Evolutionary conservation across 2,329 filamentous ascomycete genomes (phyloP).

Genomic region (Trichoderma aggressivum): DNA sequence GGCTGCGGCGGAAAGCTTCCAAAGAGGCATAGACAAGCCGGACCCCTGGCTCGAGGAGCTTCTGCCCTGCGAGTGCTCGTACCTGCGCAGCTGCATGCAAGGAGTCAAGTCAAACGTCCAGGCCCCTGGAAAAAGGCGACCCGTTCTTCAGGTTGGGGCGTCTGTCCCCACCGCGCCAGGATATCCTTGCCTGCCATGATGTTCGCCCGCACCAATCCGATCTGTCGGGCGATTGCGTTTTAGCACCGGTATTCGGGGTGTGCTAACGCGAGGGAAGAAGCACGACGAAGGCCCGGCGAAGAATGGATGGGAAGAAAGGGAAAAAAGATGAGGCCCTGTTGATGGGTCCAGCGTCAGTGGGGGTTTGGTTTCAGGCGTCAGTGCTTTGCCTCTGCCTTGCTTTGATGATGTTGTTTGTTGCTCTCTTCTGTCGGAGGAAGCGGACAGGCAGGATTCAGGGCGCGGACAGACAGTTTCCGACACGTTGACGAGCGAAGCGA

Average conservation of each 20-base stretch:
- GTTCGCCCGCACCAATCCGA: slow-evolving; percentile 18
- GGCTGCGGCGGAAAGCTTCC: slow-evolving; percentile 13
- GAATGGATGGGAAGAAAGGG: not conserved
- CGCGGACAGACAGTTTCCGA: not conserved
- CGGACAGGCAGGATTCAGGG: not conserved
- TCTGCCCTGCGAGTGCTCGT: not conserved
- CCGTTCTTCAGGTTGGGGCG: slow-evolving; percentile 17
- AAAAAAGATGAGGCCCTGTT: slow-evolving; percentile 6
- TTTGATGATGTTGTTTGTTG: not conserved
- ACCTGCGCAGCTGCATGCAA: not conserved
- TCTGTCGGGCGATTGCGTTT: slow-evolving; percentile 19
- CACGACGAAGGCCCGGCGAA: not conserved
- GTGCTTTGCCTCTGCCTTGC: not conserved
- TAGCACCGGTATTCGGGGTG: slow-evolving; percentile 9
- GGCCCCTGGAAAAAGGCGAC: slow-evolving; percentile 13
- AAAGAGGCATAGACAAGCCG: slow-evolving; percentile 6
- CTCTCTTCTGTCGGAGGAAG: not conserved
- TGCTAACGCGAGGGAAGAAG: not conserved
- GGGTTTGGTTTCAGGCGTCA: slow-evolving; percentile 10
- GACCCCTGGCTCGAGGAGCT: slow-evolving; percentile 5
- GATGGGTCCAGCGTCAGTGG: slow-evolving; percentile 2
- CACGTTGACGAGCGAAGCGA: not conserved
- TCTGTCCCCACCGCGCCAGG: slow-evolving; percentile 15
- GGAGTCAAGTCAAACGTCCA: slow-evolving; percentile 19
- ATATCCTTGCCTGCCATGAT: slow-evolving; percentile 20